These are phyloP conservation scores for Phlebiopsis flavidoalba DNA, from an alignment of 768 basidiomycete species.

Conservation along the genomic window DNA sequence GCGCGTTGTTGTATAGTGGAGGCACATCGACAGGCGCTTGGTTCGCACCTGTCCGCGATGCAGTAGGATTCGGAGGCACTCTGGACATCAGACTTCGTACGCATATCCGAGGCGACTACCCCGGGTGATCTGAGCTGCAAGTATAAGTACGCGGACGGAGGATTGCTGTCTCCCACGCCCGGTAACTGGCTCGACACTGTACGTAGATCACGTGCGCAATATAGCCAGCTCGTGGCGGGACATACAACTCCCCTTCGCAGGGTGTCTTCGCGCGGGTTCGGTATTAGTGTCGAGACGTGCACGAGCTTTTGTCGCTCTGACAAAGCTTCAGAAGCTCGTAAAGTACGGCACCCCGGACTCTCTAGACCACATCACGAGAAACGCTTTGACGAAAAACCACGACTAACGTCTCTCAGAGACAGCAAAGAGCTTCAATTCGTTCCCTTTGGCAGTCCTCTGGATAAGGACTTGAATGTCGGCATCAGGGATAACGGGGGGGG, in stretches of 20 bases:
- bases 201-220: conserved; percentile 19
- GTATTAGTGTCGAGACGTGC: conserved; percentile 78
- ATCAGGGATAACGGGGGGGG: too few species aligned
- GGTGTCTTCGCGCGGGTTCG: conserved; percentile 77
- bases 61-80: conserved; percentile 75
- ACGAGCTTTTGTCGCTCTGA: conserved; percentile 57
- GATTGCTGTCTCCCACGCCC: too few species aligned
- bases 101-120: conserved; percentile 61
- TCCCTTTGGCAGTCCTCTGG: conserved; percentile 71
- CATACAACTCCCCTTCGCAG: conserved; percentile 30
- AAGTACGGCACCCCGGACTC: conserved; percentile 69
- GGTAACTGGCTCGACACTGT: too few species aligned
- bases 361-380: conserved; percentile 76
- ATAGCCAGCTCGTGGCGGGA: background rate
- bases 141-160: too few species aligned
- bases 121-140: too few species aligned
- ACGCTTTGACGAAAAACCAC: conserved; percentile 79
- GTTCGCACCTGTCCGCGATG: too few species aligned
- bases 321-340: conserved; percentile 57
- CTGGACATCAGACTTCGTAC: conserved; percentile 79
- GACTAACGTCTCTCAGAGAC: conserved; percentile 69
- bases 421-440: conserved; percentile 65
- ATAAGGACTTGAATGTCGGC: conserved; percentile 65
- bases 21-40: too few species aligned
- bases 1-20: too few species aligned